Conservation (phyloP, 176 grass and related monocot species). For the Neostapfia colusana region DNA sequence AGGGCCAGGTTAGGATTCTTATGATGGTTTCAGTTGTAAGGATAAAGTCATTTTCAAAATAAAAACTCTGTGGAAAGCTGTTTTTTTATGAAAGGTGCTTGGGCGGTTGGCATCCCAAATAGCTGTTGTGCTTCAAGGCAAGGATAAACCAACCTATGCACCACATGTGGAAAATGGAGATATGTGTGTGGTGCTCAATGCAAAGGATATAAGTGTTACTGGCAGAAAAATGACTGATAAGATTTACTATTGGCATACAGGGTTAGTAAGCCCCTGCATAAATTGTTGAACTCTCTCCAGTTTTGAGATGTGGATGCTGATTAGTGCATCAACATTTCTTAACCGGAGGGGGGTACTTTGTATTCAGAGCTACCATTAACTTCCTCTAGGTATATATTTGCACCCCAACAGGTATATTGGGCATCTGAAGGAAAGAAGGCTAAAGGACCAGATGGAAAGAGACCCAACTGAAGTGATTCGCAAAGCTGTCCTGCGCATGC, state of each 20-base stretch:
- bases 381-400: background rate
- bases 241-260: conserved; percentile 95
- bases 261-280: conserved; percentile 45
- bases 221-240: conserved; percentile 95
- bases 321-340: too few species aligned
- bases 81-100: conserved; percentile 62
- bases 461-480: conserved; percentile 96
- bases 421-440: conserved; percentile 82
- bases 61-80: background rate
- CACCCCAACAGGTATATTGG: conserved; percentile 67
- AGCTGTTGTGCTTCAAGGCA: conserved; percentile 80
- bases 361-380: conserved; percentile 19
- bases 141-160: conserved; percentile 93
- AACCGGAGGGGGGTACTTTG: too few species aligned
- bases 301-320: too few species aligned
- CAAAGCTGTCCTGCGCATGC: conserved; percentile 96
- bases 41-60: background rate
- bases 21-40: background rate
- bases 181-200: conserved; percentile 94
- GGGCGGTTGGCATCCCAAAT: conserved; percentile 88
- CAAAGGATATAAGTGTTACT: conserved; percentile 80
- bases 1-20: conserved; percentile 65
- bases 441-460: conserved; percentile 93
- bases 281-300: background rate
- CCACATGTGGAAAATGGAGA: conserved; percentile 89